phyloP scores from a whole-genome alignment of 2,329 filamentous ascomycete genomes.

The Colletotrichum musicola region DNA sequence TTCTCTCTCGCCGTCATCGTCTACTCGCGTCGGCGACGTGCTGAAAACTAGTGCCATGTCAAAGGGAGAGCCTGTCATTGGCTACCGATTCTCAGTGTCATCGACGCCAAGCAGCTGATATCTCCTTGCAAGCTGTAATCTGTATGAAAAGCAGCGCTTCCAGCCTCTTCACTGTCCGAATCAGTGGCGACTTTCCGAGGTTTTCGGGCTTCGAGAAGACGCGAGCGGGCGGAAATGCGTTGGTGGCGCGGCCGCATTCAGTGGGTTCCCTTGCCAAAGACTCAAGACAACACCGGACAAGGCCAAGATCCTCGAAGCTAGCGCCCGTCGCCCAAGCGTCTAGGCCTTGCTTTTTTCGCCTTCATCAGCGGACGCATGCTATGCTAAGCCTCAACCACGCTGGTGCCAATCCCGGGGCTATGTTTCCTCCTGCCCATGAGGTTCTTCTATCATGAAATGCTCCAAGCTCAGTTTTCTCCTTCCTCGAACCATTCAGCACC shows the following conservation, averaged over 20 bases:
- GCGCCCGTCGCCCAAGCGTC: not conserved
- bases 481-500: no score
- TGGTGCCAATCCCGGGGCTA: not conserved
- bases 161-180: no score
- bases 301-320: not conserved
- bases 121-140: no score
- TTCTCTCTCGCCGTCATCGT: not conserved
- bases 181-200: no score
- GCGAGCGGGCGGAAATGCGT: not conserved
- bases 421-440: not conserved
- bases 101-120: no score
- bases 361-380: not conserved
- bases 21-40: no score
- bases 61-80: no score
- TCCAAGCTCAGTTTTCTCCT: no score
- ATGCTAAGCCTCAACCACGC: not conserved
- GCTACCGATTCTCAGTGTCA: no score
- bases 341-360: not conserved
- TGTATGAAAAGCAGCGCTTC: no score
- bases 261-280: not conserved
- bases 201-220: not conserved
- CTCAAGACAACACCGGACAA: not conserved
- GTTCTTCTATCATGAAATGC: not conserved
- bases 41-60: no score
- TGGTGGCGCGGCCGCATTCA: conserved; percentile 25